phyloP scores from a whole-genome alignment of 192 early-diverging fungal species.

The Physocladia obscura region DNA sequence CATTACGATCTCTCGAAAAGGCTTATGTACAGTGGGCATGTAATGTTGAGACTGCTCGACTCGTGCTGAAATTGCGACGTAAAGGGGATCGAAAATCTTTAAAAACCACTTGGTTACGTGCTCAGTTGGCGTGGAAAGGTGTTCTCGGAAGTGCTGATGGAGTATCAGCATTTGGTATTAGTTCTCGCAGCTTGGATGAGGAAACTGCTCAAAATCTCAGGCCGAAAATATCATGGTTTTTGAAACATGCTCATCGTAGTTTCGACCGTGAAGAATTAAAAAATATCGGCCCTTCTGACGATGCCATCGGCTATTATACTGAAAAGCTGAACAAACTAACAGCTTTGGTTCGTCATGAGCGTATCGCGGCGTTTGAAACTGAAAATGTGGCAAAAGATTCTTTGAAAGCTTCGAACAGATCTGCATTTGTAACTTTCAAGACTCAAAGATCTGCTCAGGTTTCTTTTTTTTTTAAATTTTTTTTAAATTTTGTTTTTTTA shows the following conservation, averaged over 20 bases:
- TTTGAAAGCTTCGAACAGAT: conserved; percentile 23
- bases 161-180: conserved; percentile 23
- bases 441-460: conserved; percentile 39
- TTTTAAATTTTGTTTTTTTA: no score
- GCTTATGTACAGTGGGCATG: conserved; percentile 43
- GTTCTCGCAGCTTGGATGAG: conserved; percentile 19
- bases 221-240: conserved; percentile 21
- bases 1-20: conserved; percentile 41
- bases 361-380: conserved; percentile 15
- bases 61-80: background rate
- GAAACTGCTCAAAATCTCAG: conserved; percentile 23
- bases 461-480: background rate
- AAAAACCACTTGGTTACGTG: background rate
- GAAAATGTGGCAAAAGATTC: conserved; percentile 9
- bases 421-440: conserved; percentile 55
- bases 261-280: background rate
- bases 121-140: no score
- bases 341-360: conserved; percentile 31
- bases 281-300: background rate
- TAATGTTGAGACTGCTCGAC: conserved; percentile 30
- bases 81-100: background rate
- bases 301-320: conserved; percentile 41
- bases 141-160: conserved; percentile 19
- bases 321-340: conserved; percentile 36
- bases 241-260: background rate